A percentile compares a stretch with the other conserved stretches of the same genome.
phyloP scores from a whole-genome alignment of 225 moss, liverwort and hornwort genomes.

The Lunularia cruciata region DNA sequence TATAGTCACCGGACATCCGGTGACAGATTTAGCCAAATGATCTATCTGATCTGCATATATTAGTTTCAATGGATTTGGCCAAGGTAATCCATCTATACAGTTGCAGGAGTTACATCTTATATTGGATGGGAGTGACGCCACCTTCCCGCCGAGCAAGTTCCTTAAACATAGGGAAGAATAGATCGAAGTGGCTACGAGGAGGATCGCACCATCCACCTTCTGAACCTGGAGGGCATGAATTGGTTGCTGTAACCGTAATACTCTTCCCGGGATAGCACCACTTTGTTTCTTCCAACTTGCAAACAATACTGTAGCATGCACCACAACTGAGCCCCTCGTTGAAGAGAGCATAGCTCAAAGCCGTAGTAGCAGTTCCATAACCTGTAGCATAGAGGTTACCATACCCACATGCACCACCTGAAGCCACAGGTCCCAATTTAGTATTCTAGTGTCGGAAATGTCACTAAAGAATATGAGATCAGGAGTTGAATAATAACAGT shows the following conservation, averaged over 20 bases:
- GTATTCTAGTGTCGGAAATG: too few relatives aligned
- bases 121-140: constrained; percentile 32
- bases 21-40: too few relatives aligned
- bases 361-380: constrained; percentile 32
- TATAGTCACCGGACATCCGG: too few relatives aligned
- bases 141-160: constrained; percentile 25
- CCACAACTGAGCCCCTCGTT: constrained; percentile 35
- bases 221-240: constrained; percentile 38
- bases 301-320: constrained; percentile 40
- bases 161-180: constrained; percentile 33
- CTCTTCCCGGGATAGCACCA: constrained; percentile 32
- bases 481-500: too few relatives aligned
- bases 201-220: constrained; percentile 26
- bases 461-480: too few relatives aligned
- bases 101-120: constrained; percentile 30
- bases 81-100: too few relatives aligned
- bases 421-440: too few relatives aligned
- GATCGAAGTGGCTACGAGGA: constrained; percentile 53
- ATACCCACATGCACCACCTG: constrained; percentile 35
- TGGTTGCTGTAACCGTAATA: constrained; percentile 39
- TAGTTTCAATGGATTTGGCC: too few relatives aligned
- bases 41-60: too few relatives aligned
- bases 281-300: constrained; percentile 17
- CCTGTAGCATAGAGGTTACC: constrained; percentile 30
- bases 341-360: constrained; percentile 34